These are phyloP conservation scores for Trichoderma sp. DNA, from an alignment of 2,329 filamentous ascomycete genomes.

Conservation along the genomic window DNA sequence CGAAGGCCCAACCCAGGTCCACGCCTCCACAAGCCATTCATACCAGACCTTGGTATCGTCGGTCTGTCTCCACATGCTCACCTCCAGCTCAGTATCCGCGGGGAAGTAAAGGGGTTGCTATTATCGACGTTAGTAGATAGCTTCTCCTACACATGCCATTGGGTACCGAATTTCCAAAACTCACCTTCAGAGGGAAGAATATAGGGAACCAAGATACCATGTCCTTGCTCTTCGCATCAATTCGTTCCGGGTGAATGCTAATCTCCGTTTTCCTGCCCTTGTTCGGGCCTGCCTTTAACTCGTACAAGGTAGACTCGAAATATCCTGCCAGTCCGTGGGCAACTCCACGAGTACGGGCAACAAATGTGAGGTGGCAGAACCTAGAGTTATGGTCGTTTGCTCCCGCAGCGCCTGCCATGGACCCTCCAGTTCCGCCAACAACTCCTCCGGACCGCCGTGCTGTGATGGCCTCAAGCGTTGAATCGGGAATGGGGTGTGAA, in stretches of 20 bases:
- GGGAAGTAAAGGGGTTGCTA: slow-evolving; percentile 84
- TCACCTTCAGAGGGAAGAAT: slow-evolving; percentile 91
- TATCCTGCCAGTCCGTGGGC: slow-evolving; percentile 92
- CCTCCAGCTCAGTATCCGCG: slow-evolving; percentile 77
- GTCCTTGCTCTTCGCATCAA: slow-evolving; percentile 87
- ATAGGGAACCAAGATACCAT: slow-evolving; percentile 99
- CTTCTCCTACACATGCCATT: neutral
- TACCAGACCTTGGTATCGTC: slow-evolving; percentile 98
- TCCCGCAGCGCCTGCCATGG: slow-evolving; percentile 71
- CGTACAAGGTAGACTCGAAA: slow-evolving; percentile 94
- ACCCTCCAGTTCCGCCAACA: slow-evolving; percentile 66
- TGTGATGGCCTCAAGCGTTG: slow-evolving; percentile 54
- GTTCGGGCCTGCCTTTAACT: slow-evolving; percentile 42
- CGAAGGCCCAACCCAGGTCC: slow-evolving; percentile 59
- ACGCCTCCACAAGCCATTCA: slow-evolving; percentile 93
- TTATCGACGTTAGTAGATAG: slow-evolving; percentile 18
- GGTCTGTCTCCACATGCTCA: slow-evolving; percentile 94
- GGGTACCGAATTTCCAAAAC: slow-evolving; percentile 26
- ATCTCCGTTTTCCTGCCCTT: slow-evolving; percentile 67
- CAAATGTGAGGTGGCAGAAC: slow-evolving; percentile 75
- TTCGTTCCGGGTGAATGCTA: slow-evolving; percentile 87
- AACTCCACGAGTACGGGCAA: slow-evolving; percentile 73
- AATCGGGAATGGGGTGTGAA: slow-evolving; percentile 65
- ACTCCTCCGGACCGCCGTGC: slow-evolving; percentile 62
- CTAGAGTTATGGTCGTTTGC: slow-evolving; percentile 90